phyloP scores from a whole-genome alignment of 805 yeast genomes.

The Kuraishia molischiana region DNA sequence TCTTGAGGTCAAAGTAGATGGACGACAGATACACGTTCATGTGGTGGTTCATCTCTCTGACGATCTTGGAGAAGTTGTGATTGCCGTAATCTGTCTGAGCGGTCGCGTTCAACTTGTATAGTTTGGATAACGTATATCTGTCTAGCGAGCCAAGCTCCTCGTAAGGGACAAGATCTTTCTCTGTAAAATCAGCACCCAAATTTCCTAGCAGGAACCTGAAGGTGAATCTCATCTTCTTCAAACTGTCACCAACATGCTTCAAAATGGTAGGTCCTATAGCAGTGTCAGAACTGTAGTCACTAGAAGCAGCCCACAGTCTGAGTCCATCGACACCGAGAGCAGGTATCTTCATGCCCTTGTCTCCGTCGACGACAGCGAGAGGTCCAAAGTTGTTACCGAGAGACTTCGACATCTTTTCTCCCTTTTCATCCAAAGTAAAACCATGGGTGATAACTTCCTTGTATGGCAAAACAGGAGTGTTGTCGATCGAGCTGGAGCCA shows the following conservation, averaged over 20 bases:
- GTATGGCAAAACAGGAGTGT: slow-evolving; percentile 41
- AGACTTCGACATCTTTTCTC: slow-evolving; percentile 90
- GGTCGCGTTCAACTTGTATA: slow-evolving; percentile 34
- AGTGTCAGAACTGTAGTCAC: slow-evolving; percentile 79
- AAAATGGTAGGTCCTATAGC: slow-evolving; percentile 63
- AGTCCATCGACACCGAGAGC: slow-evolving; percentile 85
- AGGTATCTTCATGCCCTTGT: slow-evolving; percentile 36
- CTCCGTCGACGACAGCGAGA: slow-evolving; percentile 53
- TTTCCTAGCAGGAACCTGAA: slow-evolving; percentile 79
- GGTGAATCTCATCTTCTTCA: slow-evolving; percentile 76
- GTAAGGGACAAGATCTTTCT: slow-evolving; percentile 24
- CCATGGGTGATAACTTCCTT: slow-evolving; percentile 83
- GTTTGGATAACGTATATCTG: slow-evolving; percentile 46
- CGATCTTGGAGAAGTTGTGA: slow-evolving; percentile 61
- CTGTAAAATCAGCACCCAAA: slow-evolving; percentile 29
- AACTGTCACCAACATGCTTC: slow-evolving; percentile 66
- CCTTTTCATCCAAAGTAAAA: slow-evolving; percentile 77
- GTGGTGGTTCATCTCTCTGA: slow-evolving; percentile 59
- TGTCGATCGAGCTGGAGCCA: slow-evolving; percentile 18
- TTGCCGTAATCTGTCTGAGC: slow-evolving; percentile 36
- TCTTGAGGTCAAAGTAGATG: slow-evolving; percentile 75
- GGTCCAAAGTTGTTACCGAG: slow-evolving; percentile 79
- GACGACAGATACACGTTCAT: slow-evolving; percentile 73
- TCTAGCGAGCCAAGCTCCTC: slow-evolving; percentile 40
- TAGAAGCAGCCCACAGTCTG: slow-evolving; percentile 82